A percentile compares a stretch with the other conserved stretches of the same genome.
Conservation (phyloP, 108 stramenopile genomes). For the Pseudonitzschia multistriata region DNA sequence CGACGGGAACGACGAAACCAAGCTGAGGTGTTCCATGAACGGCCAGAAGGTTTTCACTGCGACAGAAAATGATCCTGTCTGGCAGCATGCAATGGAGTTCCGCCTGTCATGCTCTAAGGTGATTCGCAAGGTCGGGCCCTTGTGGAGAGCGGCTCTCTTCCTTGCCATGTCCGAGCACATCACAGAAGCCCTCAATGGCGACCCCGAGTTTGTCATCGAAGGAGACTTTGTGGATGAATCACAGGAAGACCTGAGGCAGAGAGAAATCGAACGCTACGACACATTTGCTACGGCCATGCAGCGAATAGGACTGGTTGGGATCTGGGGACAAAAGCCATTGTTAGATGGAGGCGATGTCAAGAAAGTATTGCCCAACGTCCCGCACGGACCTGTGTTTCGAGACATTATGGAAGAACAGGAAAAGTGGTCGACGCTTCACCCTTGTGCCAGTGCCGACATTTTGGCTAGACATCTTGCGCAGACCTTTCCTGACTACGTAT, state of each 20-base stretch:
- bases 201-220: constrained; percentile 61
- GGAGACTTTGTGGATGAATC: constrained; percentile 73
- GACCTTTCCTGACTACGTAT: constrained; percentile 51
- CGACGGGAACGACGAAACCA: constrained; percentile 4
- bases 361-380: constrained; percentile 60
- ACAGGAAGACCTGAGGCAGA: constrained; percentile 60
- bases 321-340: constrained; percentile 74
- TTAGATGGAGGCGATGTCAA: constrained; percentile 72
- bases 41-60: constrained; percentile 46
- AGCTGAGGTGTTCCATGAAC: constrained; percentile 52
- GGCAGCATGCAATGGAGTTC: constrained; percentile 81
- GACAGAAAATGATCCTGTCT: constrained; percentile 70
- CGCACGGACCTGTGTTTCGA: constrained; percentile 73
- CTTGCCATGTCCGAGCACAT: constrained; percentile 72
- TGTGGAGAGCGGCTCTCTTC: constrained; percentile 76
- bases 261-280: constrained; percentile 70
- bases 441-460: constrained; percentile 55
- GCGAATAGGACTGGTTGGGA: constrained; percentile 72
- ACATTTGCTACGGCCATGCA: constrained; percentile 74
- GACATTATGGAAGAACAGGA: constrained; percentile 86
- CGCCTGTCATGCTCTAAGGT: constrained; percentile 49
- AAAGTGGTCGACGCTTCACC: constrained; percentile 74
- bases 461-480: constrained; percentile 53
- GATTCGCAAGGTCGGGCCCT: constrained; percentile 53
- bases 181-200: constrained; percentile 26